phyloP scores from a whole-genome alignment of 1,284 basidiomycete species.

The Exsudoporus floridanus region DNA sequence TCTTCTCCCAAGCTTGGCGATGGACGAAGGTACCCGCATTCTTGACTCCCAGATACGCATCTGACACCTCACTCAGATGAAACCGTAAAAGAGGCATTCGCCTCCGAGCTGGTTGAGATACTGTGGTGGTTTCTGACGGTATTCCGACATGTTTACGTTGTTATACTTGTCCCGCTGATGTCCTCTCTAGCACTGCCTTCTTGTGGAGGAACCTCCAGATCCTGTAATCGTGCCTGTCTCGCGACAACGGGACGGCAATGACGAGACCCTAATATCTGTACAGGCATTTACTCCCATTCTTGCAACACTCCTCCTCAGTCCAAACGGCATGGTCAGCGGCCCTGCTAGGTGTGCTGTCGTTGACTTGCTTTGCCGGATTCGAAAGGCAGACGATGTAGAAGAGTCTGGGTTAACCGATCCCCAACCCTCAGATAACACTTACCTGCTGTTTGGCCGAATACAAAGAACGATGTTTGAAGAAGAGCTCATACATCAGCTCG shows the following conservation, averaged over 20 bases:
- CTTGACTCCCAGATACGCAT: conserved; percentile 4
- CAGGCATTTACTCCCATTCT: conserved; percentile 90
- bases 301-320: conserved; percentile 83
- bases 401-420: conserved; percentile 24
- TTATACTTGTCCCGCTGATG: conserved; percentile 15
- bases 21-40: conserved; percentile 72
- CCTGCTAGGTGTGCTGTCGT: conserved; percentile 78
- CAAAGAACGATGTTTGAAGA: conserved; percentile 70
- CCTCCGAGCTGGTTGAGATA: conserved; percentile 77
- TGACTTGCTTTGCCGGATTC: conserved; percentile 68
- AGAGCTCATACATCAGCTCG: conserved; percentile 81
- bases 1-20: conserved; percentile 81
- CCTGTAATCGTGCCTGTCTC: conserved; percentile 14
- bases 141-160: conserved; percentile 25
- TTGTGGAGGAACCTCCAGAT: conserved; percentile 48
- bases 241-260: conserved; percentile 21
- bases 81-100: conserved; percentile 87
- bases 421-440: conserved; percentile 26
- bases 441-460: conserved; percentile 51
- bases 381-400: conserved; percentile 47
- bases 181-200: conserved; percentile 50
- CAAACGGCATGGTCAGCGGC: conserved; percentile 72
- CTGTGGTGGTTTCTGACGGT: conserved; percentile 93
- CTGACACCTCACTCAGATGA: conserved; percentile 61
- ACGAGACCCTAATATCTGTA: conserved; percentile 62